Conservation (phyloP, 148 eudicot species). For the Limonium bicolor region DNA sequence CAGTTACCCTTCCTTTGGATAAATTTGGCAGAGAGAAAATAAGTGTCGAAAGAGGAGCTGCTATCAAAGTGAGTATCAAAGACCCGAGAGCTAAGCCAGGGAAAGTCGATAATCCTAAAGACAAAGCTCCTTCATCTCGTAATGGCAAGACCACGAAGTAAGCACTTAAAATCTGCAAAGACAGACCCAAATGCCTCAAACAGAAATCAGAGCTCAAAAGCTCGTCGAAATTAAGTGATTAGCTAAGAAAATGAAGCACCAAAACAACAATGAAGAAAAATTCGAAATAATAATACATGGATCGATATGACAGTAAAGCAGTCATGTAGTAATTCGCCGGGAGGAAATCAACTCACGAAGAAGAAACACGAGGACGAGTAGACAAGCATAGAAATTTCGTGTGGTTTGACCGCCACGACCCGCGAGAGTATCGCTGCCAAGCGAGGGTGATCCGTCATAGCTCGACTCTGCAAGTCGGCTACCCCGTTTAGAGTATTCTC, state of each 20-base stretch:
- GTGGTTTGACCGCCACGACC: conserved; percentile 61
- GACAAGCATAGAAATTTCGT: conserved; percentile 54
- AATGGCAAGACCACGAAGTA: conserved; percentile 85
- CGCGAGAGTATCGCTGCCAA: conserved; percentile 33
- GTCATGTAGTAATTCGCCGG: no score
- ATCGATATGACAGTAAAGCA: no score
- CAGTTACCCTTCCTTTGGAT: conserved; percentile 54
- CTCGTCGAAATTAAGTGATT: no score
- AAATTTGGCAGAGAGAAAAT: conserved; percentile 69
- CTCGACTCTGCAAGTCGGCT: no score
- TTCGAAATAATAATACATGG: no score
- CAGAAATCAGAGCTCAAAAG: no score
- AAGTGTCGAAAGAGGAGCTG: conserved; percentile 75
- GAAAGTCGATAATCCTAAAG: conserved; percentile 62
- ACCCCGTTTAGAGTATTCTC: no score
- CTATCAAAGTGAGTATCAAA: conserved; percentile 62
- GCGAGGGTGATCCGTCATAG: no score
- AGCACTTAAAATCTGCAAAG: conserved; percentile 79
- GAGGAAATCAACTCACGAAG: no score
- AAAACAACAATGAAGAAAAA: no score
- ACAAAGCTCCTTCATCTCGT: conserved; percentile 95
- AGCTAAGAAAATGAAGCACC: no score
- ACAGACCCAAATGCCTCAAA: no score
- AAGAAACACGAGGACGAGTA: conserved; percentile 77
- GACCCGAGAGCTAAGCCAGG: conserved; percentile 78